Base-by-base conservation (phyloP, 2,329 filamentous ascomycete species). In the Aspergillus texensis region DNA sequence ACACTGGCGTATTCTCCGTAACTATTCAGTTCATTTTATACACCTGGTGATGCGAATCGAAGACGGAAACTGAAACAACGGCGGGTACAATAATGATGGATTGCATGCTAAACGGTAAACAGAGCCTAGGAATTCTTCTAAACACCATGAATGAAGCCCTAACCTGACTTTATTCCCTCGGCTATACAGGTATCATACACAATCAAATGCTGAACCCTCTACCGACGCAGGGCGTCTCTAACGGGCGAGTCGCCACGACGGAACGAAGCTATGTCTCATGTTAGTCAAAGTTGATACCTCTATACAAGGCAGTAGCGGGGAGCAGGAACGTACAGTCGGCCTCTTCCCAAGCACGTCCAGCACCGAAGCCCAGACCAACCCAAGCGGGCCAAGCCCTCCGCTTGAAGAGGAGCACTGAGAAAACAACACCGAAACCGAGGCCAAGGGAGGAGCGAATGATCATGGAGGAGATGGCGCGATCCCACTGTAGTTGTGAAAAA, bases 331-430 rank as follows among this genome's bases (percentile, higher is more conserved):
- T 90, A 83, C 86, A 91, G 84, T 99, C 97, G 82, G 95, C 97
- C 85, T 99, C 95, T 82, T 99, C 95, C 85, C 96, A 99, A 63
- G 95, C 95, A 75, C 96, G 89, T 74, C 95, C 95, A 68, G 94
- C 94, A 78, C 96, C 95, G 79, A 99, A 98, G 62, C 95, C 95
- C 61, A 94, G 86, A 69, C 95, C 95, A 70, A 97, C 88, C 78
- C 93, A 95, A n/a, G 94, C 95, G 62, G 95, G 95, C 93, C 94
- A 99, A 70, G 95, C 92, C 83, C 95, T 90, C 81, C 96, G 91
- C 87, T 96, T 97, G 88, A 99, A 99, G 61, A 99, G 83, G 63
- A 99, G 91, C 66, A 99, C 94, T 66, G 95, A 98, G 86, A 99
- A 98, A 82, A 99, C 92, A 79, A 99, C 91, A 78, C 95, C 95